These are phyloP conservation scores for Aspergillus fumigatus DNA, from an alignment of 2,329 filamentous ascomycete species.

Conservation along the genomic window DNA sequence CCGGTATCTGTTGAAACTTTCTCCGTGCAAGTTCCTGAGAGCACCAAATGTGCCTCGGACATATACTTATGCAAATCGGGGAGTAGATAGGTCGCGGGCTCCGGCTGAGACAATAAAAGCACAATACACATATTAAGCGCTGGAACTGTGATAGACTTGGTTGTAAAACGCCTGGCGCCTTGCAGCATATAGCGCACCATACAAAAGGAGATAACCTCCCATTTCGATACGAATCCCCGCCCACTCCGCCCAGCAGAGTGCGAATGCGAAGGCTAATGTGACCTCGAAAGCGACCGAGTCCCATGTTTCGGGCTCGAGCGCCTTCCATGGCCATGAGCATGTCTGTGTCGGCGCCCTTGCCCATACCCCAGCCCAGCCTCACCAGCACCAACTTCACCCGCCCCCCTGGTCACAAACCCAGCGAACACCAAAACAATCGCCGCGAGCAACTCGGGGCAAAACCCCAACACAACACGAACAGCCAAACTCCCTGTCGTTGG, in stretches of 20 bases:
- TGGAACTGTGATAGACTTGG: not conserved
- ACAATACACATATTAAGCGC: not conserved
- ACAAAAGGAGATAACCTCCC: not conserved
- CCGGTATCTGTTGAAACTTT: too few species aligned
- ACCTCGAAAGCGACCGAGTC: not conserved
- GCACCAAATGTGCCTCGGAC: not conserved
- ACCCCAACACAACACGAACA: conserved; percentile 2
- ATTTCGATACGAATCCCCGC: not conserved
- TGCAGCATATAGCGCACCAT: not conserved
- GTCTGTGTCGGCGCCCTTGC: not conserved
- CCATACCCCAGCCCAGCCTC: not conserved
- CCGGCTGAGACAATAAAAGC: not conserved
- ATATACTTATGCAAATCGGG: not conserved
- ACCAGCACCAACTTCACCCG: not conserved
- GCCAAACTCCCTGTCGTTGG: conserved; percentile 2
- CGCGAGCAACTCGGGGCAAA: not conserved
- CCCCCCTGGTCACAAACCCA: not conserved
- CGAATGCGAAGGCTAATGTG: not conserved
- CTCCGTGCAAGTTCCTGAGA: too few species aligned
- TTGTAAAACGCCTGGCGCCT: not conserved
- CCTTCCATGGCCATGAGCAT: not conserved
- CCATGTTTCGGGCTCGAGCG: not conserved
- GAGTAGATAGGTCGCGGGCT: not conserved
- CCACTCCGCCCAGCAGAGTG: not conserved
- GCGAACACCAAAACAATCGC: not conserved